Evolutionary conservation across 345 rosid species (phyloP).

Genomic region (Bretschneidera sinensis): DNA sequence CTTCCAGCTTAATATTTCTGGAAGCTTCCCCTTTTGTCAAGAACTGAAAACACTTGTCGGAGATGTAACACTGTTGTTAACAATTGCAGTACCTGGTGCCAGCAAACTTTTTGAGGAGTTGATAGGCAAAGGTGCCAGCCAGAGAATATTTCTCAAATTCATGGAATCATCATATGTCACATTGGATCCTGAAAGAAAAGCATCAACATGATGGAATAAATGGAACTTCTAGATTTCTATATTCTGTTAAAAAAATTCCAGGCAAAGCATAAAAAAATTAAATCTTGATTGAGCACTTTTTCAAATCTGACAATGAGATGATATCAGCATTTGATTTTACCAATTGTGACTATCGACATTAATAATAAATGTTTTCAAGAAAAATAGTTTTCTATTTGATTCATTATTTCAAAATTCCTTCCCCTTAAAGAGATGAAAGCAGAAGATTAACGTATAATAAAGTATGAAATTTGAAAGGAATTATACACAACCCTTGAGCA

Average conservation of each 20-base stretch:
- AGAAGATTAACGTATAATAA: not conserved
- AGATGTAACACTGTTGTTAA: too few relatives aligned
- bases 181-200: slow-evolving; percentile 46
- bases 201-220: not conserved
- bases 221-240: not conserved
- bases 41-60: slow-evolving; percentile 1
- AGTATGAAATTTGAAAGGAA: not conserved
- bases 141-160: slow-evolving; percentile 87
- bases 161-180: slow-evolving; percentile 64
- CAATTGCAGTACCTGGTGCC: slow-evolving; percentile 57
- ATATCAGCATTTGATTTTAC: not conserved
- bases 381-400: not conserved
- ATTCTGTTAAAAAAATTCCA: too few relatives aligned
- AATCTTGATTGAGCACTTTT: too few relatives aligned
- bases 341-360: too few relatives aligned
- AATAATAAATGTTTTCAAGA: too few relatives aligned
- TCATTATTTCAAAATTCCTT: not conserved
- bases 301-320: not conserved
- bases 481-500: not conserved
- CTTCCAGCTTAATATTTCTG: not conserved
- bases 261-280: too few relatives aligned
- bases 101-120: slow-evolving; percentile 44
- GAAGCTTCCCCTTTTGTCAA: not conserved
- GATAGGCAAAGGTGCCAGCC: slow-evolving; percentile 90
- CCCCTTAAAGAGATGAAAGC: not conserved